Percentiles rank a stretch among this genome's conserved stretches.
Evolutionary conservation across 225 moss, liverwort and hornwort genomes (phyloP).

Genomic region (Sphagnum contortum): DNA sequence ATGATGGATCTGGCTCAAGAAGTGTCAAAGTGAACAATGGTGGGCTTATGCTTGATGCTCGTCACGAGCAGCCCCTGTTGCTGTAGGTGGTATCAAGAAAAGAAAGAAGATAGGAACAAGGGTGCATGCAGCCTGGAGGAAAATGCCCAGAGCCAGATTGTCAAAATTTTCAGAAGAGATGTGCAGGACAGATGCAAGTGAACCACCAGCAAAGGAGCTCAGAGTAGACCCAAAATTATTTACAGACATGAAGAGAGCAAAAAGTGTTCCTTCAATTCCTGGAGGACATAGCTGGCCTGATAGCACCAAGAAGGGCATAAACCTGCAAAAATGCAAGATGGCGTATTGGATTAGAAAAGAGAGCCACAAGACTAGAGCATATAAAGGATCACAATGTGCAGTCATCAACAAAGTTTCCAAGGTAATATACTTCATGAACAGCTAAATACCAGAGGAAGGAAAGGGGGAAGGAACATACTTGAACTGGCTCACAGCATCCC

Average conservation of each 20-base stretch:
- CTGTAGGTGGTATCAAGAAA: constrained; percentile 1
- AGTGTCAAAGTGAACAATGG: no score
- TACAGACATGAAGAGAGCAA: constrained; percentile 6
- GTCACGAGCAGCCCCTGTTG: background rate
- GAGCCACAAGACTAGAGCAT: no score
- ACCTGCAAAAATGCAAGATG: background rate
- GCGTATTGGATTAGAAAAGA: no score
- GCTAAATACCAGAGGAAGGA: no score
- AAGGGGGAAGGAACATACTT: background rate
- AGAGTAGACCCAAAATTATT: constrained; percentile 4
- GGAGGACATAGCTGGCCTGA: constrained; percentile 3
- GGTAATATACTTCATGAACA: no score
- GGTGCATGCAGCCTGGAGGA: constrained; percentile 3
- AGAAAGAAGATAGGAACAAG: background rate
- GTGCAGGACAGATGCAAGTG: constrained; percentile 2
- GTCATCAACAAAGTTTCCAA: no score
- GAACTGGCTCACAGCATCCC: constrained; percentile 4
- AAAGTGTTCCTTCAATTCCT: constrained; percentile 5
- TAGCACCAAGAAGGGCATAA: constrained; percentile 4
- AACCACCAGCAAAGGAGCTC: constrained; percentile 2
- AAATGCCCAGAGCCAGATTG: constrained; percentile 4
- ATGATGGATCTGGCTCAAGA: no score
- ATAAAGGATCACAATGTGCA: no score
- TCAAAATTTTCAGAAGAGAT: constrained; percentile 4
- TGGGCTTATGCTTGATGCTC: background rate